Conservation (phyloP, 2,329 filamentous ascomycete genomes). For the Corinectria fuckeliana region DNA sequence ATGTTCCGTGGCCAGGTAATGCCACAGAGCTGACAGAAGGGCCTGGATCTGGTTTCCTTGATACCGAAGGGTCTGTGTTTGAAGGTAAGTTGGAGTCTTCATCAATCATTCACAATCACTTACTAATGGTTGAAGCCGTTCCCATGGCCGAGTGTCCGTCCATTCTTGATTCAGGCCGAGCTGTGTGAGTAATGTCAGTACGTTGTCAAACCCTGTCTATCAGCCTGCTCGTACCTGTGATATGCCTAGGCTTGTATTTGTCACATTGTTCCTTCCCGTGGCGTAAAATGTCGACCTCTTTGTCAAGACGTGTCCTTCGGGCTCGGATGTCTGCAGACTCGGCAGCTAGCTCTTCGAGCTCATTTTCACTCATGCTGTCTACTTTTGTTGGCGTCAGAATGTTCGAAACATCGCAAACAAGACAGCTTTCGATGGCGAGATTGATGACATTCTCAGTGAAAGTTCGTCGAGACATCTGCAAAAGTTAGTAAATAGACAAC, state of each 20-base stretch:
- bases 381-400: constrained; percentile 51
- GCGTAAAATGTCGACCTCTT: constrained; percentile 19
- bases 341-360: constrained; percentile 17
- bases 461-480: constrained; percentile 49
- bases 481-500: not conserved
- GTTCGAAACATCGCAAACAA: constrained; percentile 48
- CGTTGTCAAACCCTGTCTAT: too few relatives aligned
- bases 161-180: too few relatives aligned
- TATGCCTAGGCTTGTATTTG: constrained; percentile 12
- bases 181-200: too few relatives aligned
- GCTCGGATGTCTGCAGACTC: constrained; percentile 10
- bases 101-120: too few relatives aligned
- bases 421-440: constrained; percentile 56
- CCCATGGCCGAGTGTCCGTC: too few relatives aligned
- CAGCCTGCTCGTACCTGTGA: constrained; percentile 5
- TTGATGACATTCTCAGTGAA: constrained; percentile 57
- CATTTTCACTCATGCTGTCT: constrained; percentile 16
- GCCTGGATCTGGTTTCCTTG: too few relatives aligned
- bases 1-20: too few relatives aligned
- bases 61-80: too few relatives aligned
- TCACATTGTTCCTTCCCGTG: constrained; percentile 16
- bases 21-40: too few relatives aligned
- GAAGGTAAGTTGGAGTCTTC: too few relatives aligned
- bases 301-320: constrained; percentile 14
- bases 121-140: too few relatives aligned